Evolutionary conservation across 352 stramenopile species (phyloP).

Genomic region (Phytophthora quininea): DNA sequence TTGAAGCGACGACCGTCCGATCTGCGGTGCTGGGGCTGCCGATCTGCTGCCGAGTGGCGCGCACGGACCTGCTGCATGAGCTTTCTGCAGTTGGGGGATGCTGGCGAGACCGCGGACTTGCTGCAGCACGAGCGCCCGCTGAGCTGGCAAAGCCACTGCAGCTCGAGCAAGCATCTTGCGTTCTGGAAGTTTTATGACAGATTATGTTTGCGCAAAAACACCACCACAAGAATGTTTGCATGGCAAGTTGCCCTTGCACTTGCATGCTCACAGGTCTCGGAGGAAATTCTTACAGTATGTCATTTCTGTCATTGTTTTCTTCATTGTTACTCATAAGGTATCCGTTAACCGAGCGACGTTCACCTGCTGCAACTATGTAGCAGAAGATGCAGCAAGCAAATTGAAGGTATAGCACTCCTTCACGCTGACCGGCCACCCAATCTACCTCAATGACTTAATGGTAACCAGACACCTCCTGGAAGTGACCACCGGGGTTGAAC

Average conservation of each 20-base stretch:
- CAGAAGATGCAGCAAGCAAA: constrained; percentile 19
- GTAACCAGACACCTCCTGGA: constrained; percentile 91
- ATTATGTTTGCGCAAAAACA: constrained; percentile 27
- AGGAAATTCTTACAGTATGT: constrained; percentile 8
- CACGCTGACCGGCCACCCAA: constrained; percentile 4
- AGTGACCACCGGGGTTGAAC: constrained; percentile 95
- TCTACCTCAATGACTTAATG: constrained; percentile 52
- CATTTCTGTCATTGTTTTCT: constrained; percentile 34
- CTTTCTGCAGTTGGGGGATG: background rate
- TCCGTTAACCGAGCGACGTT: constrained; percentile 14
- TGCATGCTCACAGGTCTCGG: background rate
- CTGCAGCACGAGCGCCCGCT: constrained; percentile 14
- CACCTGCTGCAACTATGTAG: background rate
- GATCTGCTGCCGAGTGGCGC: background rate
- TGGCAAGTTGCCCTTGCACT: background rate
- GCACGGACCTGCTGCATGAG: background rate
- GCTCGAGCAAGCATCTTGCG: constrained; percentile 25
- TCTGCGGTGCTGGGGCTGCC: constrained; percentile 1
- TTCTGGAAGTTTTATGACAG: constrained; percentile 5
- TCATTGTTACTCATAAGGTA: constrained; percentile 44
- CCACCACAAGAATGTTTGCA: constrained; percentile 20
- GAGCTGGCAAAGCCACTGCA: constrained; percentile 7
- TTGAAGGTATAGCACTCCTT: constrained; percentile 17
- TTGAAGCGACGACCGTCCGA: constrained; percentile 18
- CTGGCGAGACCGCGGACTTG: constrained; percentile 5